Evolutionary conservation across 2,329 filamentous ascomycete genomes (phyloP), one percentile per base, ranked within the genome.

Genomic region (Bretziella fagacearum): DNA sequence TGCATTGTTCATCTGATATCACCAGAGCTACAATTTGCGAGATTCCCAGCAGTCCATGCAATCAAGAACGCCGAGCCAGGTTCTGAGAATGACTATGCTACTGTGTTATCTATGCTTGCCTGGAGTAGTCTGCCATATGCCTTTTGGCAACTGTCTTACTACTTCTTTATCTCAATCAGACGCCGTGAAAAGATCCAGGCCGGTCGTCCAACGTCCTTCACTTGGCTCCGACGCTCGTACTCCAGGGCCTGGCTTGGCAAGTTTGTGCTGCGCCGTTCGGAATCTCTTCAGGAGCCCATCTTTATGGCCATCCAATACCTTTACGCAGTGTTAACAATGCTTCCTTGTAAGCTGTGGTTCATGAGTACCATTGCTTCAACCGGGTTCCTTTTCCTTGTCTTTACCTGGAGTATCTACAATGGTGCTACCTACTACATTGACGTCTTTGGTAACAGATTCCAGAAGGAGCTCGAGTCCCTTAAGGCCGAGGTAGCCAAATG

Each of bases 401-500:
- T 98, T 58, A 70, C 77, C 36, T 95, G 87, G 86, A 93, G 84
- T 55, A 81, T 95, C 48, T 93, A 95, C 66, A 98, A 98, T 56
- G 91, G 91, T 26, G 85, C 91, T 15, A 96, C 87, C 0, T 98
- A 83, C 62, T 98, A 98, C 63, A 96, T 98, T 57, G 91, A 98
- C 56, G 84, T 96, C 1, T 98, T 96, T 60, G 91, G 93, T 46
- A 93, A 84, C 56, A 77, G 87, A 2, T 96, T 98, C 69, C 85
- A 98, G 67, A 94, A 89, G 59, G 91, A 98, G 62, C 70, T 98
- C 10, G 87, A 98, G 59, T 73, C 80, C 45, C 73, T 98, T 65
- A 87, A 82, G 63, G 76, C 76, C 47, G 91, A 98, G 58, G 86
- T 98, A 6, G 74, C 79, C 39, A 89, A 85, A 60, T 93, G 85